Percentiles rank a stretch among this genome's conserved stretches.
phyloP scores from a whole-genome alignment of 208 protist genomes.

The Leishmania gerbilli region DNA sequence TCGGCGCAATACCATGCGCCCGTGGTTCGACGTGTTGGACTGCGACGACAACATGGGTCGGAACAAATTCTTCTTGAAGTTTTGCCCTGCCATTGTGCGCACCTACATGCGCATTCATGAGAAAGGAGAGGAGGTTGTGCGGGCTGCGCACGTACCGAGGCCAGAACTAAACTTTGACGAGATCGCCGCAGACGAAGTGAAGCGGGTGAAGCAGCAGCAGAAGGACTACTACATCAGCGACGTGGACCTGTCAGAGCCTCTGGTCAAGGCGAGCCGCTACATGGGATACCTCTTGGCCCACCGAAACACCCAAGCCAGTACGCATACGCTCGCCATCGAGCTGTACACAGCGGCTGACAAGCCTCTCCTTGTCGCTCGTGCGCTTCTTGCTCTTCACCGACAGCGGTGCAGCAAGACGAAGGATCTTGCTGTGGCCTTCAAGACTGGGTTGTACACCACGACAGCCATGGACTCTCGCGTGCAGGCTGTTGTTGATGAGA shows the following conservation, averaged over 20 bases:
- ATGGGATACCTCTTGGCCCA: slow-evolving; percentile 57
- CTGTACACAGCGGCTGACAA: slow-evolving; percentile 67
- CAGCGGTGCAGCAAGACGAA: slow-evolving; percentile 33
- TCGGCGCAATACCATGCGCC: slow-evolving; percentile 93
- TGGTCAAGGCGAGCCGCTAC: slow-evolving; percentile 81
- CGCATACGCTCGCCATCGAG: slow-evolving; percentile 73
- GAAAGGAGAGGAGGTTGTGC: slow-evolving; percentile 69
- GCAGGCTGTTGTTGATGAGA: slow-evolving; percentile 56
- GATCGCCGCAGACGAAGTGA: slow-evolving; percentile 57
- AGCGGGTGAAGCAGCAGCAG: slow-evolving; percentile 55
- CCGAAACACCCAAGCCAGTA: slow-evolving; percentile 37
- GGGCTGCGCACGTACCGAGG: slow-evolving; percentile 66
- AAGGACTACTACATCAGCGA: slow-evolving; percentile 64
- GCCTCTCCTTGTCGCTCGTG: slow-evolving; percentile 67
- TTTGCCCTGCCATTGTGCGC: slow-evolving; percentile 72
- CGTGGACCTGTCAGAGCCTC: slow-evolving; percentile 69
- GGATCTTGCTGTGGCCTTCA: slow-evolving; percentile 46
- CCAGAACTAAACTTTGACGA: slow-evolving; percentile 49
- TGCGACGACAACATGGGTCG: slow-evolving; percentile 69
- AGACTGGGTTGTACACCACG: slow-evolving; percentile 34
- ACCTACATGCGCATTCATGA: slow-evolving; percentile 81
- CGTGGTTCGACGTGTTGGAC: slow-evolving; percentile 94
- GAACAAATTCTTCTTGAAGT: slow-evolving; percentile 81
- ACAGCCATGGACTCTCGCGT: slow-evolving; percentile 51
- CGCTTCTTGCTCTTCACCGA: slow-evolving; percentile 48